Evolutionary conservation across 2,329 filamentous ascomycete genomes (phyloP).

Genomic region (Phaeoacremonium minimum): DNA sequence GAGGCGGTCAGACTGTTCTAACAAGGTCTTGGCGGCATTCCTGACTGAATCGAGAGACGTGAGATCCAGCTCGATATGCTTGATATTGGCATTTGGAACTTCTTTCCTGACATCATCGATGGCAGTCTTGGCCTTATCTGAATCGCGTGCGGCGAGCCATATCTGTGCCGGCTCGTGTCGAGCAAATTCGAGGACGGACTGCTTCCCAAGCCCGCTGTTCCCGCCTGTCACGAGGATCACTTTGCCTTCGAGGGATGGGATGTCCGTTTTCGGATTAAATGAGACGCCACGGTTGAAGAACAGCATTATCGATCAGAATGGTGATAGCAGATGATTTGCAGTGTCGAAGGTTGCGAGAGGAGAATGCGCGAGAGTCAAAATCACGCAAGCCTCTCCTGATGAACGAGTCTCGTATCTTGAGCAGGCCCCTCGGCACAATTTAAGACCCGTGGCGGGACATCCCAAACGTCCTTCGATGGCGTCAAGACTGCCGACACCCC

Average conservation of each 20-base stretch:
- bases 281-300: conserved; percentile 5
- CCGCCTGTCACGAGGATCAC: conserved; percentile 44
- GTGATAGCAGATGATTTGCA: background rate
- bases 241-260: conserved; percentile 32
- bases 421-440: too few species aligned
- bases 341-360: background rate
- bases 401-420: too few species aligned
- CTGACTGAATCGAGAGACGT: conserved; percentile 36
- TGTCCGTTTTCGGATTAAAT: conserved; percentile 27
- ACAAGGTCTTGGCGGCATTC: conserved; percentile 30
- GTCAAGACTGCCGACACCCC: too few species aligned
- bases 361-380: too few species aligned
- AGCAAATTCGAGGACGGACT: conserved; percentile 35
- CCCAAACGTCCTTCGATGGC: too few species aligned
- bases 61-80: conserved; percentile 38
- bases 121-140: conserved; percentile 26
- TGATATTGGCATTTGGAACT: conserved; percentile 14
- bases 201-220: conserved; percentile 43
- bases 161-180: conserved; percentile 27
- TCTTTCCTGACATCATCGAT: conserved; percentile 27
- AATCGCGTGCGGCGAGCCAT: conserved; percentile 27
- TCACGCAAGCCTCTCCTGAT: too few species aligned
- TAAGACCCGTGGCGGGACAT: too few species aligned
- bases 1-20: conserved; percentile 12
- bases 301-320: background rate